Base-by-base conservation (phyloP, 345 rosid species). In the Dovyalis caffra region DNA sequence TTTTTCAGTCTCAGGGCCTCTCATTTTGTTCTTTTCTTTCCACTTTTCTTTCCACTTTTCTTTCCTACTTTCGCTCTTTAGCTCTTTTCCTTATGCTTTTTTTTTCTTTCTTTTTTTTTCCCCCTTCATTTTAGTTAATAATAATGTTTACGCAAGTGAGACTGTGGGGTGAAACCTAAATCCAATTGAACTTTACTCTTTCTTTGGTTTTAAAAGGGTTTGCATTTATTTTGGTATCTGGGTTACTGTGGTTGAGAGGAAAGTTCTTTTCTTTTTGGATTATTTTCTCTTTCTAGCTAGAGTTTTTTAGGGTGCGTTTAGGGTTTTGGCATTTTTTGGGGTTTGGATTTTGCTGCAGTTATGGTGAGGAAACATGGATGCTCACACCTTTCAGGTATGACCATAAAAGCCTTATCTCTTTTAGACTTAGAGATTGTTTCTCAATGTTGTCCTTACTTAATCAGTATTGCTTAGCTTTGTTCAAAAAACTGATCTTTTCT, bases 361-460 rank as follows among this genome's bases (percentile, higher is more conserved):
- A 92, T 95, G 99, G 94, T 82, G 90, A 90, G 99, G 83, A 92
- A 90, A 81, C 98, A 95, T 83, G 99, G 99, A 68, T 95, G 99
- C 99, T 16, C 99, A 95, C 80, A 91, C 94, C 62, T 89, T 91
- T 43, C 98, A 95, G 98, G 99, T 91, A 79, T 38, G 25, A 66
- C 43, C 28, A 1, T 43, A 10, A 58, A 40, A 40, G 14, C 35
- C 69, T 51, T 57, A 35, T 18, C 12, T 80, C n/a, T 69, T 60
- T 45, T 14, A 62, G 67, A 70, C 32, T 12, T 57, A 67, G 37
- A n/a, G 23, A 7, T 37, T 34, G 15, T n/a, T 61, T 58, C 26
- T 33, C 57, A 40, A 49, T 33, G n/a, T 20, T 68, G 8, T 18
- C 15, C 29, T 45, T 64, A 31, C 35, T 68, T 35, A 49, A 32